Conservation (phyloP, 2,329 filamentous ascomycete genomes). For the Dactylonectria estremocensis region DNA sequence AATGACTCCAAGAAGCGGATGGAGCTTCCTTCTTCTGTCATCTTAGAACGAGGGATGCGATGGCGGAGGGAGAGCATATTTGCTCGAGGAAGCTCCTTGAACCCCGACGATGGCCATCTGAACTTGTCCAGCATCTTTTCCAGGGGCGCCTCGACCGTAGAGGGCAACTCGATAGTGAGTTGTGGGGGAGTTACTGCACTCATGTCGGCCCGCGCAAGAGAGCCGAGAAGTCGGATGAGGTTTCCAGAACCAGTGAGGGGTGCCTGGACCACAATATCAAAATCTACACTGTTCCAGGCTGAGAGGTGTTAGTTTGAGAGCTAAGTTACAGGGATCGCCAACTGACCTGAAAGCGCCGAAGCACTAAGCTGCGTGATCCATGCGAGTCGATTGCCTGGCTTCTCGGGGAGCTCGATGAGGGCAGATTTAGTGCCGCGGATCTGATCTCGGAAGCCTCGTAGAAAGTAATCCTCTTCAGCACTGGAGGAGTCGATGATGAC, state of each 20-base stretch:
- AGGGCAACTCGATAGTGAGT: conserved; percentile 87
- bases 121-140: conserved; percentile 75
- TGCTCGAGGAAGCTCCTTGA: conserved; percentile 57
- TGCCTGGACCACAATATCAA: conserved; percentile 90
- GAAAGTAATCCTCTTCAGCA: conserved; percentile 79
- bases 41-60: conserved; percentile 73
- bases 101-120: conserved; percentile 73
- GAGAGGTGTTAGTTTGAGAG: conserved; percentile 25
- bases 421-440: conserved; percentile 68
- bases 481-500: conserved; percentile 79
- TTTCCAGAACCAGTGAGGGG: conserved; percentile 79
- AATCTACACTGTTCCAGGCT: conserved; percentile 82
- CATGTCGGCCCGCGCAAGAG: conserved; percentile 83
- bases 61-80: conserved; percentile 80
- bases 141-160: conserved; percentile 76
- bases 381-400: conserved; percentile 73
- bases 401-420: conserved; percentile 81
- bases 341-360: conserved; percentile 74
- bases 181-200: conserved; percentile 78
- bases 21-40: conserved; percentile 79
- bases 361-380: conserved; percentile 88
- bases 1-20: conserved; percentile 88
- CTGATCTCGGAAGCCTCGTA: conserved; percentile 71
- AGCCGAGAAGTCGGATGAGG: conserved; percentile 82
- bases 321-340: conserved; percentile 25